A percentile compares a stretch with the other conserved stretches of the same genome.
These are phyloP conservation scores for Fusarium goolgardi DNA, from an alignment of 2,329 filamentous ascomycete genomes.

Conservation along the genomic window DNA sequence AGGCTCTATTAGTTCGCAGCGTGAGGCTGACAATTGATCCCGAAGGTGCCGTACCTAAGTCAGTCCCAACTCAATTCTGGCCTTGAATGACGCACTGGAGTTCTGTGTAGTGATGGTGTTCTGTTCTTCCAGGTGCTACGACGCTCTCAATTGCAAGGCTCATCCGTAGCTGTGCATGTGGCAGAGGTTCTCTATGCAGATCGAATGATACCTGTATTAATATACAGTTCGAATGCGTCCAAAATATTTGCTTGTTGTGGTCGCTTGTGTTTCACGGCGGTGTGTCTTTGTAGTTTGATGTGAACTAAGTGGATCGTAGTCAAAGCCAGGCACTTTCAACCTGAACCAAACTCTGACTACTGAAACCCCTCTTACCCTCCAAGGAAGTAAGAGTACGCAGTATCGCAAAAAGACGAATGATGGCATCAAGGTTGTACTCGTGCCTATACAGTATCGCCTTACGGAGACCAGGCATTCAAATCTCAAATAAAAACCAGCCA, in stretches of 20 bases:
- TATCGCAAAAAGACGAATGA: neutral
- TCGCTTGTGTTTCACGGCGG: slow-evolving; percentile 28
- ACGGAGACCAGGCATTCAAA: neutral
- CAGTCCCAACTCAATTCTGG: slow-evolving; percentile 20
- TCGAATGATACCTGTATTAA: neutral
- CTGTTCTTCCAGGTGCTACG: slow-evolving; percentile 2
- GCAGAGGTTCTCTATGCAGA: slow-evolving; percentile 6
- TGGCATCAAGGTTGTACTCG: slow-evolving; percentile 7
- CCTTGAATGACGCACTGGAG: slow-evolving; percentile 31
- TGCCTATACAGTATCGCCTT: neutral
- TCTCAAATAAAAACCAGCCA: neutral
- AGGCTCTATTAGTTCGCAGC: slow-evolving; percentile 16
- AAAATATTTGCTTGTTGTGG: slow-evolving; percentile 10
- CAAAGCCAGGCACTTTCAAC: slow-evolving; percentile 8
- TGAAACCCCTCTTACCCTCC: slow-evolving; percentile 12
- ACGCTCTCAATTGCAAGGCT: neutral
- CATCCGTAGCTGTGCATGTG: neutral
- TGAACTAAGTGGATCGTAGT: slow-evolving; percentile 20
- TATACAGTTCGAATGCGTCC: slow-evolving; percentile 4
- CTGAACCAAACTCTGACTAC: neutral
- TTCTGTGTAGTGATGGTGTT: slow-evolving; percentile 11
- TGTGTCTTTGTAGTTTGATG: slow-evolving; percentile 23
- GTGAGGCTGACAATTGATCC: slow-evolving; percentile 16
- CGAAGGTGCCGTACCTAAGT: slow-evolving; percentile 33
- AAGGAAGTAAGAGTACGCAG: slow-evolving; percentile 4